Percentiles rank a stretch among this genome's conserved stretches.
phyloP scores from a whole-genome alignment of 371 early-diverging fungal species.

The Coemansia sp. region DNA sequence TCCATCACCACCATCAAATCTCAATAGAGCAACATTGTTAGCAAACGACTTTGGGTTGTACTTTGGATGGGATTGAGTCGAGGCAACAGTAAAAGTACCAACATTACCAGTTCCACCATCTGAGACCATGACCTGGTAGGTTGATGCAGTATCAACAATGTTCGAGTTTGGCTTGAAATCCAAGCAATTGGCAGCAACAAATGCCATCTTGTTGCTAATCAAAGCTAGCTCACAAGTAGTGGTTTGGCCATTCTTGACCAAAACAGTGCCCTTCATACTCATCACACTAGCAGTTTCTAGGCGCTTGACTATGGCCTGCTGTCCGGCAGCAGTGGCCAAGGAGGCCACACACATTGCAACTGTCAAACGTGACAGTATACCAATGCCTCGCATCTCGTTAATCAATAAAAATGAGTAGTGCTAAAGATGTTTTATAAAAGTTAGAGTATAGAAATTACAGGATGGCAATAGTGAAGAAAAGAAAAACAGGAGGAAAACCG shows the following conservation, averaged over 20 bases:
- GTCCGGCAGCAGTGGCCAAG: conserved; percentile 24
- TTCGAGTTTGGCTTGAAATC: conserved; percentile 14
- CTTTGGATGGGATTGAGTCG: conserved; percentile 17
- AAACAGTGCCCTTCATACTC: conserved; percentile 17
- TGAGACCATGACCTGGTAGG: conserved; percentile 31
- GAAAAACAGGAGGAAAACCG: not conserved
- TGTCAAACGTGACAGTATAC: conserved; percentile 4
- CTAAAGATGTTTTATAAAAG: not conserved
- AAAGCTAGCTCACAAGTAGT: conserved; percentile 40
- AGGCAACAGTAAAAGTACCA: conserved; percentile 13
- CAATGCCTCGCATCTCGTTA: not conserved
- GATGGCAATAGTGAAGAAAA: not conserved
- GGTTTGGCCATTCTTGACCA: conserved; percentile 23
- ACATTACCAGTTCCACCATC: conserved; percentile 19
- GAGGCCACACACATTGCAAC: conserved; percentile 4
- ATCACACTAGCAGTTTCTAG: conserved; percentile 13
- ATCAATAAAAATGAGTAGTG: not conserved
- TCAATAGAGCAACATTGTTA: conserved; percentile 38
- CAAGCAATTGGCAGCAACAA: conserved; percentile 35
- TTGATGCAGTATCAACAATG: not conserved
- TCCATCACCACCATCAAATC: conserved; percentile 11
- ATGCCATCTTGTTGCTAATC: conserved; percentile 22
- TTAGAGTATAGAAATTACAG: not conserved
- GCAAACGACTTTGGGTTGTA: conserved; percentile 36
- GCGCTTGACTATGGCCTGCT: conserved; percentile 23